Conservation (phyloP, 176 grass and related monocot genomes). For the Raddia guianensis region DNA sequence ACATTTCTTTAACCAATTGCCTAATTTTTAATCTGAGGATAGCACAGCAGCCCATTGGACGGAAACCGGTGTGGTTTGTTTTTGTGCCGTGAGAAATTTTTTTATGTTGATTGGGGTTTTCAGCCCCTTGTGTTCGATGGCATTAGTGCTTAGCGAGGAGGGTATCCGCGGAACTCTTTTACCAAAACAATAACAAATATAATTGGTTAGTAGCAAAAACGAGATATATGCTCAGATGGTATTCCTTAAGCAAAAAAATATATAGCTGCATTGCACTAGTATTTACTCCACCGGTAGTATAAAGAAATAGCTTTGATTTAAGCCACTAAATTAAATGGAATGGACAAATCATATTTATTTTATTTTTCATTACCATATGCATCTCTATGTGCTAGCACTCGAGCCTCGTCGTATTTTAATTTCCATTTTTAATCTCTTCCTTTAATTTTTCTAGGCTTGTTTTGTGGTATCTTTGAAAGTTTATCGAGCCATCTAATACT, state of each 20-base stretch:
- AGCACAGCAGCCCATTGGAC: constrained; percentile 49
- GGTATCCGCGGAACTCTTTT: too few relatives aligned
- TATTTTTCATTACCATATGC: too few relatives aligned
- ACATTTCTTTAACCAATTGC: constrained; percentile 1
- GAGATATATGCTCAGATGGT: too few relatives aligned
- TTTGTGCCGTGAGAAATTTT: constrained; percentile 11
- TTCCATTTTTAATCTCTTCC: background rate
- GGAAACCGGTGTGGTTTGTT: constrained; percentile 41
- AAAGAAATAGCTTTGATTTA: too few relatives aligned
- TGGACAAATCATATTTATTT: too few relatives aligned
- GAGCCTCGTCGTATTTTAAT: background rate
- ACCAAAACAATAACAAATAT: too few relatives aligned
- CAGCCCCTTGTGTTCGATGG: constrained; percentile 30
- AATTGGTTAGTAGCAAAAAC: too few relatives aligned
- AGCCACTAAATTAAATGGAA: too few relatives aligned
- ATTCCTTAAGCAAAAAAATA: too few relatives aligned
- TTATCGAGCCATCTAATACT: background rate
- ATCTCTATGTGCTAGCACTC: background rate
- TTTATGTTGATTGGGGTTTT: constrained; percentile 44
- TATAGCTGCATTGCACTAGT: too few relatives aligned
- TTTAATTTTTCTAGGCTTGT: background rate
- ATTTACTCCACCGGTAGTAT: too few relatives aligned
- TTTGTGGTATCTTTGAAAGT: background rate
- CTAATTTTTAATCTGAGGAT: constrained; percentile 28
- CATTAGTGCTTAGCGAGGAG: background rate